phyloP scores from a whole-genome alignment of 805 yeast species.

The Kodamaea kaohsiungensis region DNA sequence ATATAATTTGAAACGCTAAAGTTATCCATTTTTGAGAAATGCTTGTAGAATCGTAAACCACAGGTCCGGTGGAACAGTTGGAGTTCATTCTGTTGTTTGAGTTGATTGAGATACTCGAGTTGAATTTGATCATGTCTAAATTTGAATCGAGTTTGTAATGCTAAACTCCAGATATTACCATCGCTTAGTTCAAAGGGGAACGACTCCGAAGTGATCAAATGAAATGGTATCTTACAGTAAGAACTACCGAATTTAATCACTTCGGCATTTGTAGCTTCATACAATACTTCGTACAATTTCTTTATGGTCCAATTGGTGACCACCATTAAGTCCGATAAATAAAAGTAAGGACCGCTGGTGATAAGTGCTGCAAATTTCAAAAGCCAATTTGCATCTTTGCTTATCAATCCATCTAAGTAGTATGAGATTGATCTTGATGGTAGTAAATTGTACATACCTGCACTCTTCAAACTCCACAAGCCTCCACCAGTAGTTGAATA shows the following conservation, averaged over 20 bases:
- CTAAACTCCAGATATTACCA: constrained; percentile 32
- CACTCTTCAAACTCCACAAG: background rate
- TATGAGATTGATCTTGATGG: background rate
- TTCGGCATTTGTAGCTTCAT: constrained; percentile 31
- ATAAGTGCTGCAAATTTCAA: constrained; percentile 47
- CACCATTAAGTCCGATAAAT: constrained; percentile 37
- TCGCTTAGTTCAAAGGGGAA: constrained; percentile 32
- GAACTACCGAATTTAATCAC: constrained; percentile 41
- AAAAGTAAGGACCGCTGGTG: constrained; percentile 35
- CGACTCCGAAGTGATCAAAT: constrained; percentile 27
- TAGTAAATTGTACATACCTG: background rate
- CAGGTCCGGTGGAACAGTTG: constrained; percentile 36
- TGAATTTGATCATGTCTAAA: constrained; percentile 46
- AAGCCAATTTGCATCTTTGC: constrained; percentile 17
- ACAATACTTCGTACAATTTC: constrained; percentile 33
- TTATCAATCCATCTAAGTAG: background rate
- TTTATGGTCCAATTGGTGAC: constrained; percentile 36
- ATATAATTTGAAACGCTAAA: constrained; percentile 26
- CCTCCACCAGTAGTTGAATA: background rate
- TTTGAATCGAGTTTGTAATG: constrained; percentile 35
- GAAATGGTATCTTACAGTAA: constrained; percentile 50
- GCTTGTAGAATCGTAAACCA: constrained; percentile 42
- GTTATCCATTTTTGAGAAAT: constrained; percentile 16
- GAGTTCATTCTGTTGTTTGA: constrained; percentile 26
- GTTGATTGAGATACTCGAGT: constrained; percentile 26